A percentile compares a stretch with the other conserved stretches of the same genome.
Conservation (phyloP, 345 rosid genomes). For the Fremontodendron californicum region DNA sequence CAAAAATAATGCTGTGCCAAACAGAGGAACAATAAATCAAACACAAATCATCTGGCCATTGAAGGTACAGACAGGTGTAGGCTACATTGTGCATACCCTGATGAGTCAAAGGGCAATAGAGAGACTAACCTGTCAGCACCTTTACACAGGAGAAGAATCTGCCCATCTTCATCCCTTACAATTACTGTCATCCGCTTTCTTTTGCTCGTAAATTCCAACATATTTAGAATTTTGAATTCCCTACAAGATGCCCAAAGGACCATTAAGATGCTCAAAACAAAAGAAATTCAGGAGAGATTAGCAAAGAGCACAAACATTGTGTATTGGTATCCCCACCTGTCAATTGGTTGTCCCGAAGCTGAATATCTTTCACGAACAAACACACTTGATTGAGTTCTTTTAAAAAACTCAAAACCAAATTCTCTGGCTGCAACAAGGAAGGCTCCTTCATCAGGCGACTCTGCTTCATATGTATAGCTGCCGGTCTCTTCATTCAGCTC, state of each 20-base stretch:
- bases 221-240: conserved; percentile 83
- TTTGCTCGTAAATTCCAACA: conserved; percentile 93
- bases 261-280: conserved; percentile 15
- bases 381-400: conserved; percentile 85
- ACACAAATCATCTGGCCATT: not conserved
- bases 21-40: conserved; percentile 12
- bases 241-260: conserved; percentile 39
- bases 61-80: not conserved
- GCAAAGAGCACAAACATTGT: conserved; percentile 9
- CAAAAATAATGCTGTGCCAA: conserved; percentile 75
- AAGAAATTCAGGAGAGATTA: conserved; percentile 10
- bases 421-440: conserved; percentile 95
- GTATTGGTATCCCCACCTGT: conserved; percentile 49
- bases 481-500: conserved; percentile 81
- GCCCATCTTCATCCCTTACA: conserved; percentile 69
- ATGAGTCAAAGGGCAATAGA: not conserved
- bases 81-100: not conserved
- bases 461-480: conserved; percentile 72
- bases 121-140: conserved; percentile 93
- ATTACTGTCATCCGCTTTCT: conserved; percentile 96
- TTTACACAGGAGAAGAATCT: conserved; percentile 84
- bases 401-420: conserved; percentile 86
- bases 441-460: conserved; percentile 95
- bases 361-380: conserved; percentile 55
- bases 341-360: conserved; percentile 44